Evolutionary conservation across 495 filamentous ascomycete species (phyloP), one percentile per base, ranked within the genome.

Genomic region (Penicillium waksmanii): DNA sequence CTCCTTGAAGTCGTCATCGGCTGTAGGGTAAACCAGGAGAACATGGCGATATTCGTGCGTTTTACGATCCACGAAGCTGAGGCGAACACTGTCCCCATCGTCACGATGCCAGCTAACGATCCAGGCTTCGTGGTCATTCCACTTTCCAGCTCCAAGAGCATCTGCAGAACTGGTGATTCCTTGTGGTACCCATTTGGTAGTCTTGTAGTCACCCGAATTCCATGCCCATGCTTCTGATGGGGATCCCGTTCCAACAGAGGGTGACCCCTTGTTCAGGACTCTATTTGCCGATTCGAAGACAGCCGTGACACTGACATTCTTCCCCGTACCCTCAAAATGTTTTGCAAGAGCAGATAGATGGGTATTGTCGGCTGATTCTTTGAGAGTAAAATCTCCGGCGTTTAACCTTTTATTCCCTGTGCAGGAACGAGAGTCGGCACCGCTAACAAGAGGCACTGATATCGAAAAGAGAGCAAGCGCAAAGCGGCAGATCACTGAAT

Each of bases 71-170:
- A 79, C 66, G 57, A 79, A 79, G 11, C 67, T 68, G 5, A 78
- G 53, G 0, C 75, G 50, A 19, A 68, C 74, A 25, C 73, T 70
- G 15, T 71, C 63, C 12, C 69, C 65, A 12, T 69, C 62, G 7
- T 70, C 61, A 17, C 70, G 64, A 36, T 79, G 67, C 75, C 75
- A 79, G 51, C 71, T 74, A 1, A 75, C 68, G 23, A 79, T 61
- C 67, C 73, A 74, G 9, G 63, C 72, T 10, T 69, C 61, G 25
- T 64, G 61, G 19, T 67, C 72, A n/a, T 77, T 66, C 42, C 68
- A 74, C 0, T 58, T 67, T 5, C 72, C 73, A 12, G 21, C 54
- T 3, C 61, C 69, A 19, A 66, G 61, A 1, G 76, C 76, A 51
- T 79, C 75, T 2, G 65, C 73, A 0, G 76, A 72, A 21, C 69